These are phyloP conservation scores for Jatropha podagrica DNA, from an alignment of 441 rosid genomes.

Conservation along the genomic window DNA sequence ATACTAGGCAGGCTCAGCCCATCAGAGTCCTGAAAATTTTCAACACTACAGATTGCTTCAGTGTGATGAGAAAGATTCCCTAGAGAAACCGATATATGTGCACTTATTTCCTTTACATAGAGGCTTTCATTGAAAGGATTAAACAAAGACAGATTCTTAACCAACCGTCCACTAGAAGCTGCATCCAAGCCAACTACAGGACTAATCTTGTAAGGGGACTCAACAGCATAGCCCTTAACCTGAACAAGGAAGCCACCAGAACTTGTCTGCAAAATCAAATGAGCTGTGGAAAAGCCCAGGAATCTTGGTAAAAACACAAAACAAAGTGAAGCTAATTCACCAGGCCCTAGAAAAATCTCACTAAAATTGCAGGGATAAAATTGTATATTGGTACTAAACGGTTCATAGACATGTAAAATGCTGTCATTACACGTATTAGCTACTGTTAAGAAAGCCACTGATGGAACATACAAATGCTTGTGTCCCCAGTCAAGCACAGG, in stretches of 20 bases:
- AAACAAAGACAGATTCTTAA: slow-evolving; percentile 56
- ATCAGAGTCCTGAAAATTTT: slow-evolving; percentile 31
- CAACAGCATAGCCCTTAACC: slow-evolving; percentile 57
- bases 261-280: slow-evolving; percentile 63
- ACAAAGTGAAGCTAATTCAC: slow-evolving; percentile 63
- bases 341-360: slow-evolving; percentile 52
- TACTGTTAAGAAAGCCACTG: slow-evolving; percentile 58
- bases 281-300: slow-evolving; percentile 62
- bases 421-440: slow-evolving; percentile 58
- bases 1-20: slow-evolving; percentile 29
- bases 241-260: slow-evolving; percentile 66
- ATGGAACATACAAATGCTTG: slow-evolving; percentile 48
- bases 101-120: slow-evolving; percentile 49
- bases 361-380: slow-evolving; percentile 70
- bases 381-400: slow-evolving; percentile 57
- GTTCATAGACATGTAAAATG: slow-evolving; percentile 57
- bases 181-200: slow-evolving; percentile 38
- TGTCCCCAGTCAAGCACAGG: slow-evolving; percentile 65
- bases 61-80: slow-evolving; percentile 45
- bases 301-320: slow-evolving; percentile 65
- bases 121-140: slow-evolving; percentile 61
- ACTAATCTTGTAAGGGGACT: slow-evolving; percentile 58
- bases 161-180: slow-evolving; percentile 43
- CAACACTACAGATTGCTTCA: slow-evolving; percentile 56
- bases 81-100: slow-evolving; percentile 57